Evolutionary conservation across 257 asterid species (phyloP).

Genomic region (Ilex asprella): DNA sequence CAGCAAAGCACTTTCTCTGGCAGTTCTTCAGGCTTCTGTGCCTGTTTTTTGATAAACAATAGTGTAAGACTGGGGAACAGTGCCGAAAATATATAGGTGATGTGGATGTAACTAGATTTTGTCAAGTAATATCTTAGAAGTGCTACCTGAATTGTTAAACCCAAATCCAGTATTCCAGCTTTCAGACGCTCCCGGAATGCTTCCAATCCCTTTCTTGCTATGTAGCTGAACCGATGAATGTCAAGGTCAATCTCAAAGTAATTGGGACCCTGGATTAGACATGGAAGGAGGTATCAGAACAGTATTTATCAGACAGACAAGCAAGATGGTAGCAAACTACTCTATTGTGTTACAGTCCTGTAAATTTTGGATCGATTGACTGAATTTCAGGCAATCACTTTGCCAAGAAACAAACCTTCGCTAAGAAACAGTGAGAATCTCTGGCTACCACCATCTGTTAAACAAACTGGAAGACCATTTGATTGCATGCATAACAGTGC

Average conservation of each 20-base stretch:
- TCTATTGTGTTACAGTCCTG: too few relatives aligned
- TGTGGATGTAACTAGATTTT: neutral
- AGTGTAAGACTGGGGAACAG: neutral
- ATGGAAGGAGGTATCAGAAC: neutral
- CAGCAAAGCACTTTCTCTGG: slow-evolving; percentile 77
- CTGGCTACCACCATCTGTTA: too few relatives aligned
- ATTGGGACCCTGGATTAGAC: slow-evolving; percentile 51
- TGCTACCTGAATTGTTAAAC: slow-evolving; percentile 76
- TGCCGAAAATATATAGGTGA: neutral
- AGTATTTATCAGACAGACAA: neutral
- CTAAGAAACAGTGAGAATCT: too few relatives aligned
- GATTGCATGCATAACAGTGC: too few relatives aligned
- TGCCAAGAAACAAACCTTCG: too few relatives aligned
- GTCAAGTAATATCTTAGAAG: neutral
- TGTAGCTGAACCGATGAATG: slow-evolving; percentile 85
- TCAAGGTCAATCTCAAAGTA: slow-evolving; percentile 90
- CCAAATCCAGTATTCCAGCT: slow-evolving; percentile 65
- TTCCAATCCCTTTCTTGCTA: slow-evolving; percentile 85
- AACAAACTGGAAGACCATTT: too few relatives aligned
- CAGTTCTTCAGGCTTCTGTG: slow-evolving; percentile 79
- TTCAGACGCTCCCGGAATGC: slow-evolving; percentile 69
- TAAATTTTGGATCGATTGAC: too few relatives aligned
- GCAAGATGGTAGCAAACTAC: neutral
- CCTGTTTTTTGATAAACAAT: slow-evolving; percentile 27
- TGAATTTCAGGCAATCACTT: too few relatives aligned